Evolutionary conservation across 192 early-diverging fungal species (phyloP).

Genomic region (Piromyces finnis): DNA sequence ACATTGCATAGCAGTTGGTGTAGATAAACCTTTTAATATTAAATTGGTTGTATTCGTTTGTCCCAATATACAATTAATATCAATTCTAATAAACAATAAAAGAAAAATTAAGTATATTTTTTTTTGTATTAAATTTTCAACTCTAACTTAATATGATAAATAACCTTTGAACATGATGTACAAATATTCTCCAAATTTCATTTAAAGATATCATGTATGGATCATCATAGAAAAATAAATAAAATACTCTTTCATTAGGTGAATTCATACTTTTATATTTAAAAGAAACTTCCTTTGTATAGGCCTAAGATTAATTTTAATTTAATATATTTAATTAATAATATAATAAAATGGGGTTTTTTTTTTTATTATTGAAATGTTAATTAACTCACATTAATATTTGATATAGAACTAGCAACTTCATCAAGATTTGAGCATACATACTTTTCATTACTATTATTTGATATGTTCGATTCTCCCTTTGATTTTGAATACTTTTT

Average conservation of each 20-base stretch:
- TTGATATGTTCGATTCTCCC: neutral
- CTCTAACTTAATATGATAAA: too few relatives aligned
- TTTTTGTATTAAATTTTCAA: too few relatives aligned
- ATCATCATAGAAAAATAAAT: conserved; percentile 1
- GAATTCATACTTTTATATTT: neutral
- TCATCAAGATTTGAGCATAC: neutral
- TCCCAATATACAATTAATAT: conserved; percentile 1
- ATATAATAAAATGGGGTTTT: too few relatives aligned
- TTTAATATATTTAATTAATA: too few relatives aligned
- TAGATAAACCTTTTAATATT: neutral
- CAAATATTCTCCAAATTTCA: neutral
- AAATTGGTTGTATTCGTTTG: neutral
- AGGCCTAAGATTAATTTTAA: neutral
- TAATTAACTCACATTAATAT: neutral
- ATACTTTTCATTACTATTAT: neutral
- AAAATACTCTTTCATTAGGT: neutral
- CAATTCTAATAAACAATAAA: too few relatives aligned
- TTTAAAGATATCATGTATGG: neutral
- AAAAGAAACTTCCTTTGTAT: neutral
- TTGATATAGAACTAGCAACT: neutral
- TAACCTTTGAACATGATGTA: neutral
- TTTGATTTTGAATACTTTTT: neutral
- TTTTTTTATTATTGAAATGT: too few relatives aligned
- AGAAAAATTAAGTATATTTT: too few relatives aligned
- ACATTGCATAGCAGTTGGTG: neutral